These are phyloP conservation scores for Ophiostoma angusticollis DNA, from an alignment of 2,329 filamentous ascomycete genomes.

Conservation along the genomic window DNA sequence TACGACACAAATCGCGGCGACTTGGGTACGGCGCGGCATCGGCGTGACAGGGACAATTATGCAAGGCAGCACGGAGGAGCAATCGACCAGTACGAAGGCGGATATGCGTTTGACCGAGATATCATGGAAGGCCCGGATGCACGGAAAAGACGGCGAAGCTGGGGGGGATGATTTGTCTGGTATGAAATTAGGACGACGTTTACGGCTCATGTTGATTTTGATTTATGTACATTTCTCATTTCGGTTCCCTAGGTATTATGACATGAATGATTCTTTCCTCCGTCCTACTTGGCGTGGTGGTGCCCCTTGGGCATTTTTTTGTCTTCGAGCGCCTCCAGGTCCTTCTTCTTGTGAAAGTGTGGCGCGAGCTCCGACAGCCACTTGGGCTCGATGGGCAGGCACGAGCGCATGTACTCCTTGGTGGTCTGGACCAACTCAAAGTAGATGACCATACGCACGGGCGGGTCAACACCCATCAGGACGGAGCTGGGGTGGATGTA, in stretches of 20 bases:
- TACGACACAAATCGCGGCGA: not conserved
- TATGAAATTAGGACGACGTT: no score
- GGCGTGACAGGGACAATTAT: not conserved
- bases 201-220: not conserved
- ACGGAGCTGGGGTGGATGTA: constrained; percentile 85
- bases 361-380: constrained; percentile 87
- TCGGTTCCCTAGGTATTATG: not conserved
- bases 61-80: no score
- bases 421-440: constrained; percentile 70
- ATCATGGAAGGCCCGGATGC: not conserved
- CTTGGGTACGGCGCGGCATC: not conserved
- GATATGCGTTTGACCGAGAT: constrained; percentile 3
- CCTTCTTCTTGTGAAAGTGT: constrained; percentile 88
- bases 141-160: constrained; percentile 10
- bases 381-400: constrained; percentile 69
- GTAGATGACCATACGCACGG: constrained; percentile 72
- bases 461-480: constrained; percentile 64
- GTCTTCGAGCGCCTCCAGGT: constrained; percentile 70
- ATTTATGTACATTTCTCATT: not conserved
- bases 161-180: not conserved
- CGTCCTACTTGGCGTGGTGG: not conserved
- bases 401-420: constrained; percentile 87
- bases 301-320: constrained; percentile 42
- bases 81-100: not conserved
- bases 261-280: not conserved